Conservation (phyloP, 352 stramenopile species). For the Globisporangium canariense region DNA sequence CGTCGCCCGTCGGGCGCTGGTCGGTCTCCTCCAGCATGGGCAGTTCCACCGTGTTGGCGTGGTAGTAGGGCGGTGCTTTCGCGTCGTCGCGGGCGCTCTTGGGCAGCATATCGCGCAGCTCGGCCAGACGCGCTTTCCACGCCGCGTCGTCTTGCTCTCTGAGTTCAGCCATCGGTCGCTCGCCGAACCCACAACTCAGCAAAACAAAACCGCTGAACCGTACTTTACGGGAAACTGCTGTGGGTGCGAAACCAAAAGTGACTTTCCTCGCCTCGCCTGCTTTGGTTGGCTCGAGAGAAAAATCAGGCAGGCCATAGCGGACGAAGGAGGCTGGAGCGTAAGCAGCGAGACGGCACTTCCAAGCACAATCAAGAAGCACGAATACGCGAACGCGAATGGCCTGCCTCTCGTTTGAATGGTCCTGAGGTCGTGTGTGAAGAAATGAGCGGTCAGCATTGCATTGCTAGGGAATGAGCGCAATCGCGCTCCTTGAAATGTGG, state of each 20-base stretch:
- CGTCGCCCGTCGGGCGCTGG: slow-evolving; percentile 3
- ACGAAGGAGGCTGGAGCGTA: neutral
- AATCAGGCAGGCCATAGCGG: neutral
- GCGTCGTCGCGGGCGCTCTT: slow-evolving; percentile 1
- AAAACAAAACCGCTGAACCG: neutral
- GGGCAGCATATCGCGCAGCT: slow-evolving; percentile 20
- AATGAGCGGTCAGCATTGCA: no score
- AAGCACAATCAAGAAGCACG: neutral
- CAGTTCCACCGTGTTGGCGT: slow-evolving; percentile 9
- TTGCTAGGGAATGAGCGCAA: neutral
- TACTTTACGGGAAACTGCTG: neutral
- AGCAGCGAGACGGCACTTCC: neutral
- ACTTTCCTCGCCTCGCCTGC: no score
- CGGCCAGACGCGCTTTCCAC: slow-evolving; percentile 15
- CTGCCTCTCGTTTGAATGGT: no score
- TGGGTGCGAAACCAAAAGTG: neutral
- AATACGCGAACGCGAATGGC: neutral
- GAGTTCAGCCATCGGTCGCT: slow-evolving; percentile 2
- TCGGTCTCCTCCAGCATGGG: slow-evolving; percentile 20
- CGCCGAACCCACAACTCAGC: neutral
- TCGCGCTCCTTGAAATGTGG: neutral
- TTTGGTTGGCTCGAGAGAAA: neutral
- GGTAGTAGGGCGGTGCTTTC: slow-evolving; percentile 7
- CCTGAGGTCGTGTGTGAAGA: no score
- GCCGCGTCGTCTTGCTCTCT: neutral